Percentiles rank a stretch among this genome's conserved stretches.
Conservation (phyloP, 1,284 basidiomycete genomes). For the Pseudozyma sp. region DNA sequence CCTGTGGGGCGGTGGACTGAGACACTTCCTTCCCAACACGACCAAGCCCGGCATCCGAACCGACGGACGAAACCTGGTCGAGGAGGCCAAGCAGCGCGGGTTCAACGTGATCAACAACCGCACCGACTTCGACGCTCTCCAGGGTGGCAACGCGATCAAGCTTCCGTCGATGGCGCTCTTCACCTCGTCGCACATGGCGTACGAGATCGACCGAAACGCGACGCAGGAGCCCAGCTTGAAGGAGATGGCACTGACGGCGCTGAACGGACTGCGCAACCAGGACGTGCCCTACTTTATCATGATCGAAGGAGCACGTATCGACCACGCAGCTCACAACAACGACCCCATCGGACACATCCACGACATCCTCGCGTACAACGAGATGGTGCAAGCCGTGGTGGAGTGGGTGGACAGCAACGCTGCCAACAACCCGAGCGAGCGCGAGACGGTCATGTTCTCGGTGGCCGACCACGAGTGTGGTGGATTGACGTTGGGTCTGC, state of each 20-base stretch:
- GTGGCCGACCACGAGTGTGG: constrained; percentile 67
- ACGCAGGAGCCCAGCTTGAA: constrained; percentile 62
- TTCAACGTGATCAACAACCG: constrained; percentile 57
- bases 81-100: constrained; percentile 57
- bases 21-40: constrained; percentile 65
- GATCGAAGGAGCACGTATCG: constrained; percentile 63
- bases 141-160: constrained; percentile 31
- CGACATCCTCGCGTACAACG: constrained; percentile 65
- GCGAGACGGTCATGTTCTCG: constrained; percentile 58
- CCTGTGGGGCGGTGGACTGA: constrained; percentile 65
- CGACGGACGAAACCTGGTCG: constrained; percentile 61
- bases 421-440: constrained; percentile 35
- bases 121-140: constrained; percentile 60
- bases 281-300: constrained; percentile 68
- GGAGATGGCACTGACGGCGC: constrained; percentile 67
- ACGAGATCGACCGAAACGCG: constrained; percentile 67
- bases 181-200: constrained; percentile 62
- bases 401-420: constrained; percentile 57
- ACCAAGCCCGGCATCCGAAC: constrained; percentile 58
- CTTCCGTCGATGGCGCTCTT: constrained; percentile 61
- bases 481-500: constrained; percentile 57
- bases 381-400: constrained; percentile 51
- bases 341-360: constrained; percentile 65
- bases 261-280: constrained; percentile 57
- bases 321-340: constrained; percentile 68